Conservation (phyloP, 1,139 yeast genomes). For the Sugiyamaella pinicola region DNA sequence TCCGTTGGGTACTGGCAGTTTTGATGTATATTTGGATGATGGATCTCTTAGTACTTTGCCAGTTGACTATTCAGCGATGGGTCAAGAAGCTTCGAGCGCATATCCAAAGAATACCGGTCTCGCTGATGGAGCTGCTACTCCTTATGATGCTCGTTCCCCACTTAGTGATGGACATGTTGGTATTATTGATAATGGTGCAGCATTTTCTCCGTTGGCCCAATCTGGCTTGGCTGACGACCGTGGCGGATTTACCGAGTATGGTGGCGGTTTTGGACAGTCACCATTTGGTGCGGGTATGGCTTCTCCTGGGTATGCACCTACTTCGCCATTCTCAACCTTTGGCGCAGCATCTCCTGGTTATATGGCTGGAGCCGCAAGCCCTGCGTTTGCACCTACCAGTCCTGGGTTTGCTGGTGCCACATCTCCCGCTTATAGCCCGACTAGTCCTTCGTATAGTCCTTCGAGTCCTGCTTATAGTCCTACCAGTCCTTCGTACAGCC, state of each 20-base stretch:
- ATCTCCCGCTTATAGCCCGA: constrained; percentile 60
- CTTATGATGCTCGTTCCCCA: constrained; percentile 81
- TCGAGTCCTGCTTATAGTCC: constrained; percentile 74
- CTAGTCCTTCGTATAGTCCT: constrained; percentile 68
- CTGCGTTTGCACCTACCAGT: constrained; percentile 67
- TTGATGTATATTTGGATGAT: constrained; percentile 94
- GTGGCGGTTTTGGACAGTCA: constrained; percentile 54
- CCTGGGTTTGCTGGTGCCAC: constrained; percentile 74
- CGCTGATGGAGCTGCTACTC: constrained; percentile 88
- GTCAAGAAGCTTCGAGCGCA: constrained; percentile 30
- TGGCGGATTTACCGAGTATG: constrained; percentile 95
- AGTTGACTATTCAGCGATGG: constrained; percentile 46
- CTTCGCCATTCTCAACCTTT: constrained; percentile 61
- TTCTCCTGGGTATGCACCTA: constrained; percentile 64
- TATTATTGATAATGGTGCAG: constrained; percentile 67
- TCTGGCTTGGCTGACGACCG: constrained; percentile 78
- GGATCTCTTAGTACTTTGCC: constrained; percentile 74
- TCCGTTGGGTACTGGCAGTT: constrained; percentile 98
- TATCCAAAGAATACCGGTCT: constrained; percentile 43
- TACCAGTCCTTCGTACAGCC: constrained; percentile 73
- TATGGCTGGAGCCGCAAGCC: constrained; percentile 65
- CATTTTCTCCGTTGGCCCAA: constrained; percentile 89
- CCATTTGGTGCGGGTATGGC: constrained; percentile 58
- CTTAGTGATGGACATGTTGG: constrained; percentile 74
- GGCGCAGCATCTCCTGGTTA: constrained; percentile 72